Percentiles rank a stretch among this genome's conserved stretches.
Evolutionary conservation across 2,329 filamentous ascomycete genomes (phyloP).

Genomic region (Fusarium ambrosium): DNA sequence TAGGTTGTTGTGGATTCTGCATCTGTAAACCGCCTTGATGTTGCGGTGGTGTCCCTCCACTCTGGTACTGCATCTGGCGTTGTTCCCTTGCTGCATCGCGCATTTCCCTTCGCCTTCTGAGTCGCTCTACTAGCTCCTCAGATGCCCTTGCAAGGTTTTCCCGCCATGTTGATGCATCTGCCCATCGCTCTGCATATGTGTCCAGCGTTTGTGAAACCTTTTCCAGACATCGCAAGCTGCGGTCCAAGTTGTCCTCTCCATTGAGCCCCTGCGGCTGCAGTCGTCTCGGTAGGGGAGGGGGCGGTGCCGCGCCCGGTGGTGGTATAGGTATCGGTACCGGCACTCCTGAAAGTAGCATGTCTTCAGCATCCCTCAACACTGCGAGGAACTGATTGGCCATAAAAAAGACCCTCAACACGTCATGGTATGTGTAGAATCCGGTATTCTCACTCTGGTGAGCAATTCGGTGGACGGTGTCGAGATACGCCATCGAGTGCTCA

Average conservation of each 20-base stretch:
- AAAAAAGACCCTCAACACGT: conserved; percentile 87
- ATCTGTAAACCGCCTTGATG: conserved; percentile 31
- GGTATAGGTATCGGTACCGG: conserved; percentile 61
- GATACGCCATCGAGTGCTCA: conserved; percentile 86
- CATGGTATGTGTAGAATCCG: conserved; percentile 86
- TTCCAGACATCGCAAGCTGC: conserved; percentile 69
- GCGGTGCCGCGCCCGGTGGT: conserved; percentile 61
- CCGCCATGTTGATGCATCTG: conserved; percentile 66
- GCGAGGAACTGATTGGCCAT: conserved; percentile 75
- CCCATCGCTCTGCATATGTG: conserved; percentile 72
- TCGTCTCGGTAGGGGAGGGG: conserved; percentile 67
- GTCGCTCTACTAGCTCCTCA: conserved; percentile 57
- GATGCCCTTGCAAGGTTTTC: conserved; percentile 67
- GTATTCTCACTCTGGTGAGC: conserved; percentile 70
- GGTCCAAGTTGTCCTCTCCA: conserved; percentile 64
- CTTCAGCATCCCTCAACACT: conserved; percentile 69
- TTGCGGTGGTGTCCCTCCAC: conserved; percentile 45
- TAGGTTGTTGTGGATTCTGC: conserved; percentile 48
- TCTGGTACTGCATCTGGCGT: conserved; percentile 53
- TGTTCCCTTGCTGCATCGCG: conserved; percentile 50
- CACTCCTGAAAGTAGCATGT: conserved; percentile 67
- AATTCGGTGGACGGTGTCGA: conserved; percentile 79
- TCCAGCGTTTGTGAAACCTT: conserved; percentile 66
- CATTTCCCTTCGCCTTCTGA: conserved; percentile 56
- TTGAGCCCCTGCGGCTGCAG: conserved; percentile 52